Evolutionary conservation across 208 protist species (phyloP).

Genomic region (Acanthamoeba sp.): DNA sequence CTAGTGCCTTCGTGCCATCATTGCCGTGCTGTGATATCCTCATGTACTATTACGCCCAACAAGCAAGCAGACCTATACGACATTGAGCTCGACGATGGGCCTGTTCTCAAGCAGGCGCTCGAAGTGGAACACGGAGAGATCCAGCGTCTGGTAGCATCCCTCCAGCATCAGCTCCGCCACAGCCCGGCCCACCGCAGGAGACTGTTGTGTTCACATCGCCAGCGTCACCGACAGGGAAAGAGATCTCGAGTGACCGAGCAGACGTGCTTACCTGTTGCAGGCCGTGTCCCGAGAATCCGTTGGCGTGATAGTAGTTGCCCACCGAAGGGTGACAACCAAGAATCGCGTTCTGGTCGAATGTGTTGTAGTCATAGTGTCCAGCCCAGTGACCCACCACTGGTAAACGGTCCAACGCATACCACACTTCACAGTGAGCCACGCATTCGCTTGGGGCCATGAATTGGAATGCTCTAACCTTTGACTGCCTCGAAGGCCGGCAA

Average conservation of each 20-base stretch:
- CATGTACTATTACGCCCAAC: too few species aligned
- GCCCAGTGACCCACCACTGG: conserved; percentile 36
- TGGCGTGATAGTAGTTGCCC: conserved; percentile 52
- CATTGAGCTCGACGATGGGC: conserved; percentile 60
- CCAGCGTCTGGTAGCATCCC: conserved; percentile 30
- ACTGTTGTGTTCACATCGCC: background rate
- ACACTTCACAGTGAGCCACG: too few species aligned
- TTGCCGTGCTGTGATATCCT: too few species aligned
- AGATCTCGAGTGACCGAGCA: background rate
- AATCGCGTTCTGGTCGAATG: conserved; percentile 58
- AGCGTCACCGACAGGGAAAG: background rate
- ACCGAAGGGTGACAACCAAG: conserved; percentile 13
- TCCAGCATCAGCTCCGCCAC: conserved; percentile 59
- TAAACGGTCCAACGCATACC: too few species aligned
- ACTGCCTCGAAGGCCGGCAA: conserved; percentile 47
- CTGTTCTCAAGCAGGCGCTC: conserved; percentile 13
- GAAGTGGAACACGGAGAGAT: conserved; percentile 68
- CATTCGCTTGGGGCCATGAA: background rate
- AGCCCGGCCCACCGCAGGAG: conserved; percentile 30
- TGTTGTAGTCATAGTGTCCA: conserved; percentile 71
- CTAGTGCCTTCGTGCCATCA: too few species aligned
- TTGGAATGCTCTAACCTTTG: conserved; percentile 16
- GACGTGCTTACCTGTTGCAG: background rate
- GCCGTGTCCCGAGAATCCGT: conserved; percentile 53
- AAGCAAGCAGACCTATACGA: too few species aligned